Base-by-base conservation (phyloP, 495 filamentous ascomycete species). In the Aspergillus bridgeri region DNA sequence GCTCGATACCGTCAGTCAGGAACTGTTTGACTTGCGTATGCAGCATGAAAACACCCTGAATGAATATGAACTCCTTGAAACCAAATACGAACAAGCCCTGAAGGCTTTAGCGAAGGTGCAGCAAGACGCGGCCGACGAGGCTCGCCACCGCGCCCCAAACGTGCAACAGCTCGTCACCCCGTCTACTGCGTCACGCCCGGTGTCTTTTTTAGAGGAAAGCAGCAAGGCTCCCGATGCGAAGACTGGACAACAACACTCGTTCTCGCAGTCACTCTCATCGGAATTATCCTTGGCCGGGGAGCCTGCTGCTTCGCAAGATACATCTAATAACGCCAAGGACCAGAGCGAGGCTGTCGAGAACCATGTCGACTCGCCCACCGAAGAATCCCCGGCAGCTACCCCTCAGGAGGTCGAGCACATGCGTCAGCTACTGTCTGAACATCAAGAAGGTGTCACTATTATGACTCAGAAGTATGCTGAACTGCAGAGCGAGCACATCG, bases 241-340 rank as follows among this genome's bases (percentile, higher is more conserved):
- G 71, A 81, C 84, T 79, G 88, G 85, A 76, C 86, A 79, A 74
- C 90, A 89, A 76, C 86, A 82, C 66, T 89, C 89, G 80, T 92
- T 88, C 78, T 91, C 90, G 83, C 92, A 88, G 71, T 96, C 92
- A 74, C 90, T 97, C 69, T 96, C 90, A 59, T 92, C 91, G 84
- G 92, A 97, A 74, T 86, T 96, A 73, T 96, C 90, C 76, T 97
- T 88, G 78, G 90, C 80, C 84, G 89, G 87, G 85, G 91, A 88
- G 69, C 92, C 90, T 69, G 86, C 83, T 63, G 79, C 81, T 68
- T 85, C 85, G 64, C 76, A 78, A 65, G 81, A 86, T 64, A 78
- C 78, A 23, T 85, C 85, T 63, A 81, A 86, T 70, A 81, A 86
- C 70, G 74, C 70, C 22, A 71, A 66, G 23, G 57, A 72, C 29